These are phyloP conservation scores for Aristolochia contorta DNA, from an alignment of 164 flowering plant genomes.

Conservation along the genomic window DNA sequence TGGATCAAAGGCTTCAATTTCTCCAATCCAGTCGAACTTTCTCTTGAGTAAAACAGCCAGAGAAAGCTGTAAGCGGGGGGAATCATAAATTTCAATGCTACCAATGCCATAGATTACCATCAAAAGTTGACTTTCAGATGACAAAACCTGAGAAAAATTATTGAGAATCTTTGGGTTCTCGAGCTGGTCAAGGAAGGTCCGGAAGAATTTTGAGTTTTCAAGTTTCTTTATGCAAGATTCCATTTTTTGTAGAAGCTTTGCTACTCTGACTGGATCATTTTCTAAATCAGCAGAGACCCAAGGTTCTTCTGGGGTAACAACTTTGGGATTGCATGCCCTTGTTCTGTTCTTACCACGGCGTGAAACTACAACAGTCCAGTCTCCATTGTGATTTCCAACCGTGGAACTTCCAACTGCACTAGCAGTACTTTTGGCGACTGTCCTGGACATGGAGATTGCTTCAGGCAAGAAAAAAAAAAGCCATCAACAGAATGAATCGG, in stretches of 20 bases:
- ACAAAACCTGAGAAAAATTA: slow-evolving; percentile 30
- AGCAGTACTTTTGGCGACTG: neutral
- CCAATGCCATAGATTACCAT: slow-evolving; percentile 94
- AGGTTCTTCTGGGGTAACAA: slow-evolving; percentile 15
- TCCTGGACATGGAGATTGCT: too few species aligned
- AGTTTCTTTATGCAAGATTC: slow-evolving; percentile 36
- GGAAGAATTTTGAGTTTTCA: slow-evolving; percentile 45
- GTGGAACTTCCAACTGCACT: neutral
- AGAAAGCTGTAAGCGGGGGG: slow-evolving; percentile 64
- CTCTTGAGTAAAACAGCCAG: slow-evolving; percentile 63
- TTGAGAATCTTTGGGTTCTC: slow-evolving; percentile 21
- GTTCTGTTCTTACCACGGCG: slow-evolving; percentile 41
- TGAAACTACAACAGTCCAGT: slow-evolving; percentile 64
- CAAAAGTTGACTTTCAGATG: slow-evolving; percentile 39
- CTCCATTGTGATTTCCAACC: slow-evolving; percentile 5
- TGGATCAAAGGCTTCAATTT: slow-evolving; percentile 77
- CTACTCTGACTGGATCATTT: slow-evolving; percentile 28
- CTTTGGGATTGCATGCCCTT: slow-evolving; percentile 9
- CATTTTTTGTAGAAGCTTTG: slow-evolving; percentile 45
- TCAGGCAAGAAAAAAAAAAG: too few species aligned
- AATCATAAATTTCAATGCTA: slow-evolving; percentile 61
- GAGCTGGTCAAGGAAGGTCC: slow-evolving; percentile 36
- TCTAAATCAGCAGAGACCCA: slow-evolving; percentile 56
- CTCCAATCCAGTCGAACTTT: slow-evolving; percentile 56
- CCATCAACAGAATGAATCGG: too few species aligned